Evolutionary conservation across 495 filamentous ascomycete genomes (phyloP).

Genomic region (Lindgomyces ingoldianus): DNA sequence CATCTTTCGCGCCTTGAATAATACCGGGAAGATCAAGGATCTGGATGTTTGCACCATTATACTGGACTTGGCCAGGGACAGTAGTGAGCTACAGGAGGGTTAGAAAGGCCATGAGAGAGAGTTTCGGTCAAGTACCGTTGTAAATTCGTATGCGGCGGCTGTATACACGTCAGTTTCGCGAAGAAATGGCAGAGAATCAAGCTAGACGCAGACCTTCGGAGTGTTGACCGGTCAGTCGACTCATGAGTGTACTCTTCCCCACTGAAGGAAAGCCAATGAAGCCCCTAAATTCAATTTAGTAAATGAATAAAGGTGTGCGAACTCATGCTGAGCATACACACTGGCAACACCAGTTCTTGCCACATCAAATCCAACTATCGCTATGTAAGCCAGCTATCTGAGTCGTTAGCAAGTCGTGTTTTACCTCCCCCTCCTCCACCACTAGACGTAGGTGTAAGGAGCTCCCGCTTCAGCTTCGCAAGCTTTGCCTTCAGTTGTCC

Average conservation of each 20-base stretch:
- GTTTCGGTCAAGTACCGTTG: constrained; percentile 54
- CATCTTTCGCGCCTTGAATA: constrained; percentile 97
- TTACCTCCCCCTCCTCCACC: constrained; percentile 80
- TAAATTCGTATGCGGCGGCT: constrained; percentile 97
- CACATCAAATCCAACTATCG: constrained; percentile 87
- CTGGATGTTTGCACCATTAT: constrained; percentile 97
- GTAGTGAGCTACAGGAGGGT: constrained; percentile 66
- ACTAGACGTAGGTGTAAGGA: constrained; percentile 78
- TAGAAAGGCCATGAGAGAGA: constrained; percentile 11
- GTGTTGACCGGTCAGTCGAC: constrained; percentile 88
- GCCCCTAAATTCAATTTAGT: constrained; percentile 41
- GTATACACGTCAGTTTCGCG: constrained; percentile 14
- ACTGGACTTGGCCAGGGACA: constrained; percentile 92
- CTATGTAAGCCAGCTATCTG: neutral
- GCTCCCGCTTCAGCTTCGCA: constrained; percentile 93
- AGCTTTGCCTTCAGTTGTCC: constrained; percentile 98
- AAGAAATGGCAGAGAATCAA: neutral
- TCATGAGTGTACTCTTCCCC: constrained; percentile 97
- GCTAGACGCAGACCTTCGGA: constrained; percentile 65
- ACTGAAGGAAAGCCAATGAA: constrained; percentile 88
- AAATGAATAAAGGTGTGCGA: neutral
- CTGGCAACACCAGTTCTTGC: constrained; percentile 96
- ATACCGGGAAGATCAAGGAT: constrained; percentile 99
- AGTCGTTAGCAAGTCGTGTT: constrained; percentile 30
- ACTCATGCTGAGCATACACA: constrained; percentile 62